Conservation (phyloP, 495 filamentous ascomycete genomes). For the Aspergillus ellipticus region DNA sequence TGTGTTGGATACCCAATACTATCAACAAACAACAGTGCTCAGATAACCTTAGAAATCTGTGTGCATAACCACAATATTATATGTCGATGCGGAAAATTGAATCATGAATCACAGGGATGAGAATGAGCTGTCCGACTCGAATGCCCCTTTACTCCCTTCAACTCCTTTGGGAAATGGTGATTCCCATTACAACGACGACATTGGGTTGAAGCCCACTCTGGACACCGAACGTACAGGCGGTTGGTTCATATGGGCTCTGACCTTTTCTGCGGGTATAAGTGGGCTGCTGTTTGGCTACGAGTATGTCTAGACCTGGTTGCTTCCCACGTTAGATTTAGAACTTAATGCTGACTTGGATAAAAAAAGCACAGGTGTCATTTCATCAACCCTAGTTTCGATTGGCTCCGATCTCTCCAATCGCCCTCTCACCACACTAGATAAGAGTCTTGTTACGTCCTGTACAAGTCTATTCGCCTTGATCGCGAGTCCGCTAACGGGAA, state of each 20-base stretch:
- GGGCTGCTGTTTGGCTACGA: constrained; percentile 86
- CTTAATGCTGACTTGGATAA: constrained; percentile 4
- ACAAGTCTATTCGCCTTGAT: constrained; percentile 79
- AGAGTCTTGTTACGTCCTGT: constrained; percentile 76
- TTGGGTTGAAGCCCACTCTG: constrained; percentile 11
- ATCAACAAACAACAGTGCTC: too few relatives aligned
- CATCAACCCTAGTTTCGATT: constrained; percentile 79
- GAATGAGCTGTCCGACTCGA: constrained; percentile 17
- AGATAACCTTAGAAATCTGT: background rate
- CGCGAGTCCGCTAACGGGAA: constrained; percentile 69
- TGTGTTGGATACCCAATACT: too few relatives aligned
- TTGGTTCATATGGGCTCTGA: constrained; percentile 68
- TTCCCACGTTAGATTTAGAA: background rate
- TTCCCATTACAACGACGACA: constrained; percentile 10
- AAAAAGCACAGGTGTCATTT: constrained; percentile 82
- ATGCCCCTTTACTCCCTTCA: constrained; percentile 31
- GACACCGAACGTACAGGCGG: constrained; percentile 21
- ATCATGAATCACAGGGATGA: constrained; percentile 28
- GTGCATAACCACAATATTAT: background rate
- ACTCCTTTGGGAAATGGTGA: constrained; percentile 9
- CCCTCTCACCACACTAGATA: constrained; percentile 68
- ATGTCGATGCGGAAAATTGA: constrained; percentile 4
- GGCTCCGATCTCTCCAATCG: constrained; percentile 66
- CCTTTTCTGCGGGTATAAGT: constrained; percentile 76
- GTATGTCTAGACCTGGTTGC: constrained; percentile 31